Conservation (phyloP, 1,284 basidiomycete genomes). For the Ustilago loliicola region DNA sequence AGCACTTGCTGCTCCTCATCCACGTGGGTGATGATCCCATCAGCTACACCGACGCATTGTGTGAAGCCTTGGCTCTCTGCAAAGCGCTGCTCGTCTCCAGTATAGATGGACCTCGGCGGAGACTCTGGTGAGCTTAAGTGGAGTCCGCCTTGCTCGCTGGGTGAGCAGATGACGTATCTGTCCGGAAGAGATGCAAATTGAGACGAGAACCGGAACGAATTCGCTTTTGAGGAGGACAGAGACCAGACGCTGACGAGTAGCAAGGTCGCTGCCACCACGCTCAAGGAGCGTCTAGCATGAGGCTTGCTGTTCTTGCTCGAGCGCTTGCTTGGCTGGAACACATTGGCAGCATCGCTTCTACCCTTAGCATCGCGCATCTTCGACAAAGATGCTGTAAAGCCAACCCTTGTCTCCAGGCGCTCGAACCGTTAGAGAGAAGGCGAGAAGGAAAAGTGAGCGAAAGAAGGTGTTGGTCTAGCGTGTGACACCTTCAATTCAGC, state of each 20-base stretch:
- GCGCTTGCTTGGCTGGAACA: constrained; percentile 23
- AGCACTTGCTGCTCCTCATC: constrained; percentile 22
- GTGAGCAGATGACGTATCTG: constrained; percentile 40
- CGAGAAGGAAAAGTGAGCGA: background rate
- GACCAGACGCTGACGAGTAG: constrained; percentile 19
- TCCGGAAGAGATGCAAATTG: constrained; percentile 20
- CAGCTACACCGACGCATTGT: constrained; percentile 36
- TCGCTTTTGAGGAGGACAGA: background rate
- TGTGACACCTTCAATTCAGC: background rate
- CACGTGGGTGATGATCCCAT: constrained; percentile 25
- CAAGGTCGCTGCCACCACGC: constrained; percentile 4
- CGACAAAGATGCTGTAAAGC: background rate
- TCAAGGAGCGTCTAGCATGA: background rate
- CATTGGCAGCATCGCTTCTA: background rate
- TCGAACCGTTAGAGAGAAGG: background rate
- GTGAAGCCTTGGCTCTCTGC: constrained; percentile 23
- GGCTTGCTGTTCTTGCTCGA: background rate
- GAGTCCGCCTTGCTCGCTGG: constrained; percentile 16
- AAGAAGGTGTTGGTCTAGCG: constrained; percentile 17
- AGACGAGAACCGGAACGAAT: background rate
- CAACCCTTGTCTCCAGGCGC: background rate
- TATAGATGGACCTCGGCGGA: constrained; percentile 29
- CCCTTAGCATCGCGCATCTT: background rate
- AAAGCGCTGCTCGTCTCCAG: constrained; percentile 39
- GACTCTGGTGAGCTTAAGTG: constrained; percentile 7